Percentiles rank a stretch among this genome's conserved stretches.
Evolutionary conservation across 2,329 filamentous ascomycete species (phyloP).

Genomic region (Trematosphaeria pertusa): DNA sequence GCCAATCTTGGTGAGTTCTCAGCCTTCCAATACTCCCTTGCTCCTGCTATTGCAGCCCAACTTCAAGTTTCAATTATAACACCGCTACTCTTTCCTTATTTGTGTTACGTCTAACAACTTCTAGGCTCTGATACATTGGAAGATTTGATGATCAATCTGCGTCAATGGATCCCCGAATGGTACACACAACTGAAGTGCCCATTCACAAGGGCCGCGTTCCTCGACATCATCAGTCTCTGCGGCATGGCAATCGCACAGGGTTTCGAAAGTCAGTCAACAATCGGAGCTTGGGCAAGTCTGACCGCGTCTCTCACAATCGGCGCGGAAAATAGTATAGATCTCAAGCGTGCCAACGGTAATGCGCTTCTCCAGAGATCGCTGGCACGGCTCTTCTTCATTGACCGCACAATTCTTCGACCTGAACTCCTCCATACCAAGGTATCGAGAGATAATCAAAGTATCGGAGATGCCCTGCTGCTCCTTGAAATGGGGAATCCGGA

Average conservation of each 20-base stretch:
- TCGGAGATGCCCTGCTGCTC: constrained; percentile 29
- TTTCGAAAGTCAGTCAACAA: constrained; percentile 21
- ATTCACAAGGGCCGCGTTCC: constrained; percentile 43
- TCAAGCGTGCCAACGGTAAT: constrained; percentile 14
- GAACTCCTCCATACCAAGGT: constrained; percentile 15
- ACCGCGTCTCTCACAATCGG: constrained; percentile 26
- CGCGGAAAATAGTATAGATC: constrained; percentile 22
- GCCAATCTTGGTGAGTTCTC: constrained; percentile 18
- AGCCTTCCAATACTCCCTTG: not conserved
- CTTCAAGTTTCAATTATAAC: too few species aligned
- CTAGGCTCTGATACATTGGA: constrained; percentile 25
- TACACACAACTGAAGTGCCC: constrained; percentile 34
- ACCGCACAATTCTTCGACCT: constrained; percentile 31
- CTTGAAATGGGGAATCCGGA: constrained; percentile 33
- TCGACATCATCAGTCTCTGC: constrained; percentile 44
- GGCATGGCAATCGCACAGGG: constrained; percentile 29
- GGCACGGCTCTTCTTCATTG: constrained; percentile 32
- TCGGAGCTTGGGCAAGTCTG: constrained; percentile 30
- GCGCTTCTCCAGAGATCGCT: constrained; percentile 28
- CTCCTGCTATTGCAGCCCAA: too few species aligned
- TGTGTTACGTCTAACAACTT: constrained; percentile 5
- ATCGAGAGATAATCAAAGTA: constrained; percentile 27
- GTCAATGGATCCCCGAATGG: constrained; percentile 17
- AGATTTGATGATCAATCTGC: constrained; percentile 27
- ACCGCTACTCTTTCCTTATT: too few species aligned